A percentile compares a stretch with the other conserved stretches of the same genome.
These are phyloP conservation scores for Moesziomyces sp. DNA, from an alignment of 1,284 basidiomycete genomes.

Conservation along the genomic window DNA sequence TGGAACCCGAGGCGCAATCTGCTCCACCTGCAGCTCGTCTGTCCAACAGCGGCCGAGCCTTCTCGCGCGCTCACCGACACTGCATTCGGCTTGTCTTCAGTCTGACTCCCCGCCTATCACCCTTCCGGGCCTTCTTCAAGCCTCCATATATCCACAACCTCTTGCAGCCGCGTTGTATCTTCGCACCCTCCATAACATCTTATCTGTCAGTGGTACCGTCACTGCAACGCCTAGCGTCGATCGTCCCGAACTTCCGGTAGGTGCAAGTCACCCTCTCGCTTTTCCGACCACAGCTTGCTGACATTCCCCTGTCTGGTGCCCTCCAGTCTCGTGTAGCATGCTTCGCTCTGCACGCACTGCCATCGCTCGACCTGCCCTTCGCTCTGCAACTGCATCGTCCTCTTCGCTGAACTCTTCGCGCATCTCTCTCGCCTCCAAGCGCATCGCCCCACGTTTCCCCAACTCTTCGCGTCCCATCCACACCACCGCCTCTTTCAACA, in stretches of 20 bases:
- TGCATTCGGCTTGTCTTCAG: neutral
- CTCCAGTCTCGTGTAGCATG: slow-evolving; percentile 27
- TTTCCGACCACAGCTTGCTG: neutral
- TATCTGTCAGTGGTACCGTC: too few species aligned
- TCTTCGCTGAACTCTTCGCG: slow-evolving; percentile 1
- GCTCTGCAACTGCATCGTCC: slow-evolving; percentile 2
- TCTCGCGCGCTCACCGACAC: neutral
- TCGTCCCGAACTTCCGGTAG: too few species aligned
- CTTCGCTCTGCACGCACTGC: slow-evolving; percentile 32
- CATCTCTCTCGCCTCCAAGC: neutral
- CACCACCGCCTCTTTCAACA: slow-evolving; percentile 26
- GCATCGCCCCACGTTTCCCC: neutral
- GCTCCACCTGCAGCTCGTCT: slow-evolving; percentile 1
- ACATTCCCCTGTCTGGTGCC: neutral
- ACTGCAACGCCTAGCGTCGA: too few species aligned
- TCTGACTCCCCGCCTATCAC: too few species aligned
- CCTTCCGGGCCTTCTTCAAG: too few species aligned
- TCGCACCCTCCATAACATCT: too few species aligned
- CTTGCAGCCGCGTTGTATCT: neutral
- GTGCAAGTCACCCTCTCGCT: neutral
- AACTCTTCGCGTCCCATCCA: slow-evolving; percentile 8
- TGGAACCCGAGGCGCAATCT: slow-evolving; percentile 37
- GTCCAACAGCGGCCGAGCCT: neutral
- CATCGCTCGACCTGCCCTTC: slow-evolving; percentile 14
- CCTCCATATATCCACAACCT: neutral